Percentiles rank a stretch among this genome's conserved stretches.
Conservation (phyloP, 1,284 basidiomycete species). For the Irpex lacteus region DNA sequence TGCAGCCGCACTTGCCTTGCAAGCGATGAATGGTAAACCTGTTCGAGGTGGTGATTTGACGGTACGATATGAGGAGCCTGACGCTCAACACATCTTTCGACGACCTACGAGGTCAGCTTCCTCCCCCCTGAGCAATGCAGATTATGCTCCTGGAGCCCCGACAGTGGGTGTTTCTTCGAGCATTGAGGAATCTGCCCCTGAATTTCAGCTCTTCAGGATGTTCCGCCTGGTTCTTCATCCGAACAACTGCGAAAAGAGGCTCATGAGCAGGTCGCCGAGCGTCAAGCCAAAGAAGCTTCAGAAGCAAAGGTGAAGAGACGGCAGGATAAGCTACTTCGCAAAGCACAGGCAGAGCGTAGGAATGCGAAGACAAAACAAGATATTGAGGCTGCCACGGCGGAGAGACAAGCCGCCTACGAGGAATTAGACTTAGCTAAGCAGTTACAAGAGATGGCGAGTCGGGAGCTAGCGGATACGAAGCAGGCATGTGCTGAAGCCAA, state of each 20-base stretch:
- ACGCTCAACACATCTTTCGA: neutral
- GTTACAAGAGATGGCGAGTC: neutral
- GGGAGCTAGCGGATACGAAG: neutral
- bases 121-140: no score
- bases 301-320: neutral
- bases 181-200: no score
- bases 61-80: neutral
- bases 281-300: neutral
- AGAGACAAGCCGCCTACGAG: neutral
- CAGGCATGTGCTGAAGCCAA: conserved; percentile 1
- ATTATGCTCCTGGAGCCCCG: no score
- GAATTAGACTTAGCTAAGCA: neutral
- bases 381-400: neutral
- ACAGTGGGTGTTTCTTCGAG: no score
- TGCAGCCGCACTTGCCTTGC: neutral
- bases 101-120: no score
- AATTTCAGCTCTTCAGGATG: no score
- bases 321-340: neutral
- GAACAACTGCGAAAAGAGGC: neutral
- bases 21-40: neutral
- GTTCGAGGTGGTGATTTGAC: neutral
- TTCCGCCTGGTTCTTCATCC: neutral
- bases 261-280: neutral
- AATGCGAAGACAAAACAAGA: neutral
- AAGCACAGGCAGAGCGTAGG: neutral